Percentiles rank a stretch among this genome's conserved stretches.
Evolutionary conservation across 108 stramenopile genomes (phyloP).

Genomic region (Conticribra guillardii): DNA sequence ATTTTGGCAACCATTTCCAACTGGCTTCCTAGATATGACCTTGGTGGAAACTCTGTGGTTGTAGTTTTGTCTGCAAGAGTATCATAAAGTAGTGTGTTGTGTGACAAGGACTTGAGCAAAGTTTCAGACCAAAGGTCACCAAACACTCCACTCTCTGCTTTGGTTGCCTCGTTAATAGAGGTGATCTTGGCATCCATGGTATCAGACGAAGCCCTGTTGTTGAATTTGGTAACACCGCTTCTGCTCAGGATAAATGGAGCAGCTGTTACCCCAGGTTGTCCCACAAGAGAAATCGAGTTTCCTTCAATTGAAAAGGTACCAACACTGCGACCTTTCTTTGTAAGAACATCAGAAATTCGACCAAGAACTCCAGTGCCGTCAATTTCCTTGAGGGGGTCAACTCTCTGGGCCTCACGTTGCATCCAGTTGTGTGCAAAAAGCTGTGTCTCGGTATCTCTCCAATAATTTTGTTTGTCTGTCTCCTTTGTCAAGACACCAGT

Average conservation of each 20-base stretch:
- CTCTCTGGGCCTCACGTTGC: conserved; percentile 22
- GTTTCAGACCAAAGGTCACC: conserved; percentile 57
- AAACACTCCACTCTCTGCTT: conserved; percentile 48
- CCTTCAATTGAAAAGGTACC: conserved; percentile 42
- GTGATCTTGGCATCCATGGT: conserved; percentile 33
- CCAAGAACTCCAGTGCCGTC: conserved; percentile 46
- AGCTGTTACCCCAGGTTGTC: conserved; percentile 25
- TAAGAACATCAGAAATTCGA: conserved; percentile 31
- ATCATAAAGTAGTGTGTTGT: conserved; percentile 40
- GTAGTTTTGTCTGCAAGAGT: conserved; percentile 16
- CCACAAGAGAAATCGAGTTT: conserved; percentile 34
- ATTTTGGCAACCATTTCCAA: conserved; percentile 55
- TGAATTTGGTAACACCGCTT: conserved; percentile 42
- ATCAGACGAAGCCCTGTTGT: conserved; percentile 13
- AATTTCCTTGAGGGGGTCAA: conserved; percentile 29
- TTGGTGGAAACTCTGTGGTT: conserved; percentile 21
- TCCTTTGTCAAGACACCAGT: conserved; percentile 41
- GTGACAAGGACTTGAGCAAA: conserved; percentile 39
- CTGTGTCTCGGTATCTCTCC: not conserved
- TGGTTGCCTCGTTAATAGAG: conserved; percentile 48
- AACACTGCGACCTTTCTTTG: conserved; percentile 27
- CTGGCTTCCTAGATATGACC: conserved; percentile 37
- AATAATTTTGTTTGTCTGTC: conserved; percentile 17
- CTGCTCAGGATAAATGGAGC: conserved; percentile 28
- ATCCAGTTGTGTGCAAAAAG: conserved; percentile 51